phyloP scores from a whole-genome alignment of 2,329 filamentous ascomycete genomes.

The Calycina marina region DNA sequence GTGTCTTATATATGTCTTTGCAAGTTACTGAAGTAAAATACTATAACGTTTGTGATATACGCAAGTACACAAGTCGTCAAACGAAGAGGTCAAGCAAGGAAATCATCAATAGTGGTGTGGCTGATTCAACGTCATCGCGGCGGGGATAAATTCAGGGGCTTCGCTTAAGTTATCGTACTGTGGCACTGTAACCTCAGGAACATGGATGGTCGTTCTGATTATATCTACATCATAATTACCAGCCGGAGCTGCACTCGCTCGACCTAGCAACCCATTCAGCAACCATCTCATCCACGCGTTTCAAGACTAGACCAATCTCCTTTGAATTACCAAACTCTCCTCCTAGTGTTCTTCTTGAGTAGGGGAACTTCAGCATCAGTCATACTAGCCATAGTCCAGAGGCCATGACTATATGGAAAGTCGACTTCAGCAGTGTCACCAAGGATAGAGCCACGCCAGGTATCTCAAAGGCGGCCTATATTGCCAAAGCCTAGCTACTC shows the following conservation, averaged over 20 bases:
- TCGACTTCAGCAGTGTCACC: neutral
- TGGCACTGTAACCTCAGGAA: neutral
- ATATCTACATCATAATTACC: neutral
- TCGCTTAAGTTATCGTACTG: too few relatives aligned
- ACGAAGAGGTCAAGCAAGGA: too few relatives aligned
- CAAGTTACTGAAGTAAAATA: neutral
- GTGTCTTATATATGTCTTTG: neutral
- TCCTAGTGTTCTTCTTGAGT: too few relatives aligned
- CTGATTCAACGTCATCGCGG: neutral
- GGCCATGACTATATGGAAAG: neutral
- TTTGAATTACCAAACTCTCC: neutral
- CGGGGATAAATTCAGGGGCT: too few relatives aligned
- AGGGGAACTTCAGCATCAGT: too few relatives aligned
- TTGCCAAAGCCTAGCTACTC: neutral
- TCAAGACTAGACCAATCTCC: neutral
- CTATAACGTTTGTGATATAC: neutral
- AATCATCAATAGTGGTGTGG: neutral
- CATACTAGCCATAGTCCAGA: neutral
- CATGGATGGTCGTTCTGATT: neutral
- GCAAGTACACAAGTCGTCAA: neutral
- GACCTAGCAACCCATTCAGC: neutral
- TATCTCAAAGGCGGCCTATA: neutral
- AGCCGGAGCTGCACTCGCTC: neutral
- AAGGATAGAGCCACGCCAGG: neutral
- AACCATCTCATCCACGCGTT: neutral